These are phyloP conservation scores for Corylus heterophylla DNA, from an alignment of 306 rosid genomes.

Conservation along the genomic window DNA sequence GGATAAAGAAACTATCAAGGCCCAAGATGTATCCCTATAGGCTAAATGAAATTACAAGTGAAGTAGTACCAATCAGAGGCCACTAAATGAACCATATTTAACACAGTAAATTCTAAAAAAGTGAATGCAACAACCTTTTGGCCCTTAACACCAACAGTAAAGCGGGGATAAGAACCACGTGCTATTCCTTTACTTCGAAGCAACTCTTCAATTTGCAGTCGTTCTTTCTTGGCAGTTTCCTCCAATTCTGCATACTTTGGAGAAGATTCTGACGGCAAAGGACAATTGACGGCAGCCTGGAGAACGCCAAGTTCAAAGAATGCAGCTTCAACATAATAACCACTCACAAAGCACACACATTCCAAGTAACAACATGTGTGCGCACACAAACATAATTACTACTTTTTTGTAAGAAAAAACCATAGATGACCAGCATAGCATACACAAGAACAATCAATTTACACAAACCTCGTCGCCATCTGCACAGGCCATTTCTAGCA, in stretches of 20 bases:
- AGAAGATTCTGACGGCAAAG: conserved; percentile 31
- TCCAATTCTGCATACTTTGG: conserved; percentile 37
- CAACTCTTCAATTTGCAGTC: conserved; percentile 50
- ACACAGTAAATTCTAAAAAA: not conserved
- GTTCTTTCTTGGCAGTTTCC: conserved; percentile 60
- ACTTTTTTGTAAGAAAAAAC: no score
- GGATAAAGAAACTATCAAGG: not conserved
- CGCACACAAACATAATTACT: not conserved
- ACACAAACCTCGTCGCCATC: conserved; percentile 55
- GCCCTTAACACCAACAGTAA: conserved; percentile 71
- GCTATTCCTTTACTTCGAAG: conserved; percentile 53
- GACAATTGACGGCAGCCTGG: conserved; percentile 34
- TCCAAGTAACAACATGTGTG: not conserved
- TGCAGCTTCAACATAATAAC: not conserved
- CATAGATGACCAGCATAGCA: not conserved
- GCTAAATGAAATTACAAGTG: not conserved
- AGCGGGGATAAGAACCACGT: conserved; percentile 64
- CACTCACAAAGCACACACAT: not conserved
- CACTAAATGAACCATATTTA: not conserved
- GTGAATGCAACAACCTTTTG: conserved; percentile 53
- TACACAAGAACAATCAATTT: not conserved
- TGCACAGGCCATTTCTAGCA: conserved; percentile 46
- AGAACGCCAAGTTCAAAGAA: conserved; percentile 12
- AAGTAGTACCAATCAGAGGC: not conserved
- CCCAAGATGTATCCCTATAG: not conserved